Evolutionary conservation across 2,329 filamentous ascomycete species (phyloP).

Genomic region (Neonectria ditissima): DNA sequence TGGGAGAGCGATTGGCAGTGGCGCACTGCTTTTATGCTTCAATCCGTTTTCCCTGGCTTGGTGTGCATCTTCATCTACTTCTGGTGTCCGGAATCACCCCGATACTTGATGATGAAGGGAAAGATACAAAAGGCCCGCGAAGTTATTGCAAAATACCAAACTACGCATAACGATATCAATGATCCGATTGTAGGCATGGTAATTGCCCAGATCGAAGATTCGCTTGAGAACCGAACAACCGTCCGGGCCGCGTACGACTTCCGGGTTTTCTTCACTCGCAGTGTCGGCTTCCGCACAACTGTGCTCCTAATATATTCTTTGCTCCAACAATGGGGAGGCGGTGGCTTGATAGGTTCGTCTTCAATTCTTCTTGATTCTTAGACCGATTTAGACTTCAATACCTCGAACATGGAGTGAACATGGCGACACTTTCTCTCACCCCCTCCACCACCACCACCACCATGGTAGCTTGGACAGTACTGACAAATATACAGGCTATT

Average conservation of each 20-base stretch:
- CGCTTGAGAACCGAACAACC: conserved; percentile 31
- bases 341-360: conserved; percentile 1
- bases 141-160: conserved; percentile 36
- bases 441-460: too few relatives aligned
- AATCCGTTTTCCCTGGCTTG: conserved; percentile 34
- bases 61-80: conserved; percentile 39
- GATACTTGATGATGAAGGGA: conserved; percentile 42
- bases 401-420: not conserved
- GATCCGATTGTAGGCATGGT: conserved; percentile 37
- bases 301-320: conserved; percentile 35
- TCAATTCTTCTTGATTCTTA: not conserved
- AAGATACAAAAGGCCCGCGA: conserved; percentile 35
- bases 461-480: not conserved
- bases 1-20: conserved; percentile 42
- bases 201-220: conserved; percentile 39
- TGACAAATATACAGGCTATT: conserved; percentile 21
- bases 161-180: conserved; percentile 33
- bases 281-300: conserved; percentile 29
- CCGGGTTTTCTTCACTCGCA: conserved; percentile 38
- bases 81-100: conserved; percentile 39
- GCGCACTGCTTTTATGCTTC: conserved; percentile 38
- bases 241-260: conserved; percentile 37
- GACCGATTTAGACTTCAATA: not conserved
- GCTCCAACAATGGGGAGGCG: conserved; percentile 38
- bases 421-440: too few relatives aligned